Base-by-base conservation (phyloP, 306 rosid species). In the Alnus glutinosa region DNA sequence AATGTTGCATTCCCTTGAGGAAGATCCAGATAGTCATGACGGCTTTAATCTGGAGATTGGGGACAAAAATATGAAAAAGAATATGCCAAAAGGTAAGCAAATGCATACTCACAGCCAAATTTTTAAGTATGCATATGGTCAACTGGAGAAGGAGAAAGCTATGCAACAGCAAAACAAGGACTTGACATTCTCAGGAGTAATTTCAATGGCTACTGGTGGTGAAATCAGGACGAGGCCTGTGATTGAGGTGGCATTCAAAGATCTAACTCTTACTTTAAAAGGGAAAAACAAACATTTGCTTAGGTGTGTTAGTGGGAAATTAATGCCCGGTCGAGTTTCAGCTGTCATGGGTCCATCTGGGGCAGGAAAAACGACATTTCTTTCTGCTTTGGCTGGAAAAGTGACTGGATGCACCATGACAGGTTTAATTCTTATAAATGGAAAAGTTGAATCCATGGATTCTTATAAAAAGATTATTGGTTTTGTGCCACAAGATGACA, bases 291-390 rank as follows among this genome's bases (percentile, higher is more conserved):
- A 90, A 80, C 93, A 90, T 57, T 82, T 93, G 52, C 71, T 95
- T 86, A 87, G 97, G 83, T 88, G 90, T 88, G 97, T 91, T 67
- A 93, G 93, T 1, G 99, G 99, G 63, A 86, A 85, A 76, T 89
- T 95, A 36, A 95, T 89, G 87, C 98, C 99, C 50, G 98, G 98
- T 66, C 94, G 94, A 42, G 91, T 95, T 57, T 88, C 98, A 51
- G 89, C 99, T 66, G 97, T 95, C 75, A 93, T 95, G 98, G 99
- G 99, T 66, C 99, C 99, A 54, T 95, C 99, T 58, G 98, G 99
- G 48, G 99, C 99, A 32, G 99, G 99, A 68, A 95, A 95, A 91
- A 95, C 99, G 58, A 91, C 96, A 37, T 88, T 95, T 82, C 96
- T 93, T 77, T 93, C 98, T 71, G 98, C 98, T 78, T 74, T 95